Percentiles rank a stretch among this genome's conserved stretches.
Evolutionary conservation across 805 yeast species (phyloP).

Genomic region (Saccharomycopsis javanensis): DNA sequence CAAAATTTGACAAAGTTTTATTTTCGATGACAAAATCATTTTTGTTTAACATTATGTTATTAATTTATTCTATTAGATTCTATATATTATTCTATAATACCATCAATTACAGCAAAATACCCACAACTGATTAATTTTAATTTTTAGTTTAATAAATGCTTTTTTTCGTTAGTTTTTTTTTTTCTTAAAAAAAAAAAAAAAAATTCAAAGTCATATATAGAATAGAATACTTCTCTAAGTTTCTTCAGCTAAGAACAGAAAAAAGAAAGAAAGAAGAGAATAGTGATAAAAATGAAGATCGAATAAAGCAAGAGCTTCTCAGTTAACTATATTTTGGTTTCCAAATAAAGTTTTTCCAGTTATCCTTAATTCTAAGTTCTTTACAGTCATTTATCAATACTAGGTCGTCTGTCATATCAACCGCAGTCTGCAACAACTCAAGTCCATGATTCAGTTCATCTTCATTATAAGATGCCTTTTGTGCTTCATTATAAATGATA

Average conservation of each 20-base stretch:
- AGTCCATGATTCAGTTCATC: constrained; percentile 34
- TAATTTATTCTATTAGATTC: background rate
- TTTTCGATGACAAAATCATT: too few species aligned
- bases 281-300: background rate
- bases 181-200: too few species aligned
- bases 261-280: too few species aligned
- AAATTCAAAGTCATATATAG: too few species aligned
- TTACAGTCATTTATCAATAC: constrained; percentile 35
- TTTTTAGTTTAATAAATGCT: background rate
- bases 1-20: too few species aligned
- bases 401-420: constrained; percentile 31
- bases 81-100: background rate
- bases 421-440: constrained; percentile 31
- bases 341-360: constrained; percentile 33
- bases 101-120: background rate
- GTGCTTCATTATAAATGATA: constrained; percentile 35
- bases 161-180: too few species aligned
- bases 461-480: constrained; percentile 41
- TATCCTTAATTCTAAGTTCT: constrained; percentile 50
- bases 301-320: background rate
- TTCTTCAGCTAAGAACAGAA: background rate
- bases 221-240: background rate
- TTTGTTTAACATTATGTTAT: too few species aligned
- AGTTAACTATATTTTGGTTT: background rate
- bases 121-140: background rate